These are phyloP conservation scores for Fonsecaea nubica DNA, from an alignment of 2,329 filamentous ascomycete species.

Conservation along the genomic window DNA sequence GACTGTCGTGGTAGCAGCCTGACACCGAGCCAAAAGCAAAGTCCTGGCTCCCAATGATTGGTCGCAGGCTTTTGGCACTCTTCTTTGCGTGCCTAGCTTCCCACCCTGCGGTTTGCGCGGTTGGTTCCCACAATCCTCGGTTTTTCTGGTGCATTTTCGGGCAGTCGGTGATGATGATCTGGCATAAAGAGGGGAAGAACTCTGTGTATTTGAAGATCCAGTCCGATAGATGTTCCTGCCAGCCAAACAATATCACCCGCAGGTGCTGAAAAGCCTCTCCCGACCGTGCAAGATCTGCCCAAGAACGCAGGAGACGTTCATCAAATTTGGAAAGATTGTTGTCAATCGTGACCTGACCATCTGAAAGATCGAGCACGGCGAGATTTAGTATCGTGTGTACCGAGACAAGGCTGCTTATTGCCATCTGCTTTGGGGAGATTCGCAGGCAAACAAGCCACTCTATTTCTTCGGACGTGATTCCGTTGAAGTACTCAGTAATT, in stretches of 20 bases:
- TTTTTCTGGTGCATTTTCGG: conserved; percentile 40
- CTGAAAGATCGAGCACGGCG: conserved; percentile 47
- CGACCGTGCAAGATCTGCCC: conserved; percentile 47
- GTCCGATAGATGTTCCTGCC: conserved; percentile 45
- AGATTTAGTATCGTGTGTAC: conserved; percentile 50
- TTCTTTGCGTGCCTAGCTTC: conserved; percentile 37
- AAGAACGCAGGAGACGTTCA: conserved; percentile 51
- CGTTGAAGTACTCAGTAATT: conserved; percentile 46
- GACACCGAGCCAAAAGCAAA: conserved; percentile 35
- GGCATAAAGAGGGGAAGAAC: conserved; percentile 46
- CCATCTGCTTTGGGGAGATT: conserved; percentile 44
- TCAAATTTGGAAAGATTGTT: conserved; percentile 41
- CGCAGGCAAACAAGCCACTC: conserved; percentile 48
- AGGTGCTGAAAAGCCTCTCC: conserved; percentile 48
- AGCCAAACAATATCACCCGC: conserved; percentile 46
- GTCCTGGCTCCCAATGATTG: conserved; percentile 43
- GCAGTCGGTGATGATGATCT: conserved; percentile 47
- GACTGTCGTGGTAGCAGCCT: conserved; percentile 37
- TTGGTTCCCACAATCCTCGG: conserved; percentile 35
- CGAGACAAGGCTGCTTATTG: conserved; percentile 47
- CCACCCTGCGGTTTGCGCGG: conserved; percentile 44
- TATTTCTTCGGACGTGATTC: conserved; percentile 44
- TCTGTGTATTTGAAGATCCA: conserved; percentile 46
- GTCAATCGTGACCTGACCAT: conserved; percentile 28
- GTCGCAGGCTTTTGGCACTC: conserved; percentile 41